Evolutionary conservation across 1,139 yeast species (phyloP), one percentile per base, ranked within the genome.

Genomic region (Debaryomyces robertsiae): DNA sequence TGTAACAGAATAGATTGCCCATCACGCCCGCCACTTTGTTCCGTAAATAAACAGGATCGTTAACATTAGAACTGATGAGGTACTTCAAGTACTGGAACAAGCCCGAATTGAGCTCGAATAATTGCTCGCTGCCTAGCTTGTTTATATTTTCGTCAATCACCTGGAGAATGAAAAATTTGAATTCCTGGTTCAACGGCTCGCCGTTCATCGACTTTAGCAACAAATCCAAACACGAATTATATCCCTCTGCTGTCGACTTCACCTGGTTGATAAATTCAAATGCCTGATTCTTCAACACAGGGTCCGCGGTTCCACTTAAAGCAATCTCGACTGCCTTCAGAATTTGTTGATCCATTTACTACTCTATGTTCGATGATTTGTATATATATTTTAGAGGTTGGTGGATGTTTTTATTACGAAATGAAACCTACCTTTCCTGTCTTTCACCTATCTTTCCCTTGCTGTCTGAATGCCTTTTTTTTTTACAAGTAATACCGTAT

Each of bases 291-390:
- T 86, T 85, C 44, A 91, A 69, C 34, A 63, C 67, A 18, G 75
- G 69, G 60, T 88, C 94, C 16, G 86, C 78, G n/a, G 84, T 72
- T 36, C 88, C 87, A 58, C 84, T 82, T 48, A 89, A 79, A 28
- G 97, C 98, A 49, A 91, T 83, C 52, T 82, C 84, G 41, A 93
- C 95, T 36, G 97, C 98, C 69, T 90, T 96, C 63, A 81, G 91
- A 58, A 93, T 86, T 71, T 90, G 95, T 53, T 80, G 79, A 53
- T 87, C 90, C 94, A 88, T 87, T 39, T 41, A 40, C 33, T 24
- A 18, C 30, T 30, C 25, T 3, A 32, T 19, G 24, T 32, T 32
- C 36, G 27, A 16, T 32, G 22, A 18, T 27, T 24, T 35, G 23
- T 29, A 15, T 29, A 27, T 13, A 23, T 28, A 24, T 22, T 31